Evolutionary conservation across 2,329 filamentous ascomycete species (phyloP), one percentile per base, ranked within the genome.

Genomic region (Colletotrichum shisoi): DNA sequence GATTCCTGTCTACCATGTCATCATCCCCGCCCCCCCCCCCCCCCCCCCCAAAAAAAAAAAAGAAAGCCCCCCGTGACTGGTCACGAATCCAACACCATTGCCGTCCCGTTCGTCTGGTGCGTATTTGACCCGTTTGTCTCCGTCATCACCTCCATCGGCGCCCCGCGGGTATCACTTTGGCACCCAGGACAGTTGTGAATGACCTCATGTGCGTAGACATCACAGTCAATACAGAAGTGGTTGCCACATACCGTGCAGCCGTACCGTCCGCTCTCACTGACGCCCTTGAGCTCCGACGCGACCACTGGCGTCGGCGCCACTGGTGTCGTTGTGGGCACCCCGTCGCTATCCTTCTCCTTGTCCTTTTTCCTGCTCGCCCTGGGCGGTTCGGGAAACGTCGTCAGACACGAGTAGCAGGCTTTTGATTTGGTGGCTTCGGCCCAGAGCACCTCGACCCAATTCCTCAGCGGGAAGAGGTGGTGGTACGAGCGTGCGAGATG

Each of bases 171-270:
- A 63, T 82, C 81, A 73, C 84, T 85, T 77, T 87, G 90, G 77
- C 95, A 99, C 0, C 94, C 94, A 0, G 95, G 94, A 74, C 95
- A 99, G 78, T 98, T 98, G 76, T 99, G 94, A 58, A 97, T 86
- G 13, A 96, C 88, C 79, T 97, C 93, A 76, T 99, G 95, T 27
- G 92, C 91, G 79, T 95, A 97, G 27, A 97, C 88, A 77, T 99
- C 95, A 77, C 95, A 99, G 77, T 99, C 95, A 71, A 99, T 96
- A 82, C 95, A 99, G 76, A 98, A 99, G 79, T 98, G 94, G 67
- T 91, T 89, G 3, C 85, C 80, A 78, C 95, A 99, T n/a, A 90
- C 89, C 71, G 90, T 87, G 76, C 95, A 99, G 67, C 91, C 92
- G 76, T 99, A 99, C 58, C 95, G 83, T 54, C 91, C 89, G 74